Evolutionary conservation across 352 stramenopile species (phyloP).

Genomic region (Phytopythium aichiense): DNA sequence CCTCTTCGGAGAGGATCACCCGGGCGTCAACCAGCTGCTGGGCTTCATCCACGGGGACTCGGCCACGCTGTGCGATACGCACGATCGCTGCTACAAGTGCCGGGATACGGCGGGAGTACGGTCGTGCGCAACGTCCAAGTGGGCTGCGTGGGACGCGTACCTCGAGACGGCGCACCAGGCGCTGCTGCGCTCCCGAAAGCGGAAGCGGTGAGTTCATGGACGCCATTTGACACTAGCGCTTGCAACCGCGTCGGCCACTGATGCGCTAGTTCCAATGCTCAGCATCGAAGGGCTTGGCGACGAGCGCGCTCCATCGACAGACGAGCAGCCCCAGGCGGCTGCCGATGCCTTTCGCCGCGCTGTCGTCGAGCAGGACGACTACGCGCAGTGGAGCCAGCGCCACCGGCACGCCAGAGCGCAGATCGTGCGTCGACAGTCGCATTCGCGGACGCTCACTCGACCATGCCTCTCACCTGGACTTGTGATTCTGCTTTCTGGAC

Average conservation of each 20-base stretch:
- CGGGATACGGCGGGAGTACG: not conserved
- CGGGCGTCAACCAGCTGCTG: constrained; percentile 20
- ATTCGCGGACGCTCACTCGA: not conserved
- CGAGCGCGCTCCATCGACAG: not conserved
- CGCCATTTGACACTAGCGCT: not conserved
- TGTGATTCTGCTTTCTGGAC: not conserved
- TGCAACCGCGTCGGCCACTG: not conserved
- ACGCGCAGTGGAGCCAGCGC: not conserved
- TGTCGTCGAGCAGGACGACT: constrained; percentile 1
- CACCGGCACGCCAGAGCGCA: not conserved
- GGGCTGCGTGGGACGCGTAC: constrained; percentile 22
- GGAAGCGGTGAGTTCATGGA: not conserved
- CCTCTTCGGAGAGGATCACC: constrained; percentile 28
- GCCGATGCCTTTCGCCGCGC: not conserved
- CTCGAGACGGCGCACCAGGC: constrained; percentile 9
- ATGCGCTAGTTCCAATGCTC: not conserved
- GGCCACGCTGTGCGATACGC: not conserved
- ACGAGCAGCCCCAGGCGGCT: not conserved
- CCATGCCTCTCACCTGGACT: not conserved
- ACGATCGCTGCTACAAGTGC: constrained; percentile 14
- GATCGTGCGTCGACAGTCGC: not conserved
- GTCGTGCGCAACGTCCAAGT: constrained; percentile 15
- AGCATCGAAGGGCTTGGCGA: not conserved
- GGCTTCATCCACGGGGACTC: not conserved
- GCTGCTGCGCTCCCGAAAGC: not conserved